Base-by-base conservation (phyloP, 306 rosid species). In the Canavalia gladiata region DNA sequence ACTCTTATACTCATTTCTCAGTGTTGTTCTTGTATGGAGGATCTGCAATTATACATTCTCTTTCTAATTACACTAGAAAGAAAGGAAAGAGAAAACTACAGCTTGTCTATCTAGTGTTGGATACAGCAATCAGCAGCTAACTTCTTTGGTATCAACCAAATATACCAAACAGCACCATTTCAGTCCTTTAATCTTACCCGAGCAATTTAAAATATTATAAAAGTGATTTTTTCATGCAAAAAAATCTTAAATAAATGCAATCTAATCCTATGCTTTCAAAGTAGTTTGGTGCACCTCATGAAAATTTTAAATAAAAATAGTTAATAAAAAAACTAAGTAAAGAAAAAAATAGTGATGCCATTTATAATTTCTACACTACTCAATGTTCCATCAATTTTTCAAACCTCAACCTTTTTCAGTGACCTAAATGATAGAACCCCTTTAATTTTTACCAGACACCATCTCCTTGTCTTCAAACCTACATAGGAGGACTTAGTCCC, bases 161-260 rank as follows among this genome's bases (percentile, higher is more conserved):
- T 62, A 79, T 37, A 73, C 75, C 42, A 30, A 77, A 81, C 66
- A 58, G 46, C 79, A 72, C 68, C 45, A 30, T 65, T 45, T 39
- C 75, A 11, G 57, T 60, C 54, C 70, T 59, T 59, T 10, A 31
- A 59, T 31, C 41, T 59, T 31, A 10, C 7, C 41, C 41, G 31
- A 31, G 9, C 34, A 59, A 7, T 29, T 29, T 7, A 29, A 29
- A 29, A 28, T 57, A 57, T 29, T 25, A 8, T 58, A 2, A 30
- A 58, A 8, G 8, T 58, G 42, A 59, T 11, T 31, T 31, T 31
- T 59, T 29, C 8, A 25, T 3, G 25, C 4, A 31, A 59, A 8
- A 9, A 55, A 18, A 52, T 52, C 28, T 52, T 52, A 52, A 52
- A 13, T 7, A 52, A 52, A 29, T 0, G 57, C 57, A 52, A 12